Conservation (phyloP, 495 filamentous ascomycete genomes). For the Collariella sp. region DNA sequence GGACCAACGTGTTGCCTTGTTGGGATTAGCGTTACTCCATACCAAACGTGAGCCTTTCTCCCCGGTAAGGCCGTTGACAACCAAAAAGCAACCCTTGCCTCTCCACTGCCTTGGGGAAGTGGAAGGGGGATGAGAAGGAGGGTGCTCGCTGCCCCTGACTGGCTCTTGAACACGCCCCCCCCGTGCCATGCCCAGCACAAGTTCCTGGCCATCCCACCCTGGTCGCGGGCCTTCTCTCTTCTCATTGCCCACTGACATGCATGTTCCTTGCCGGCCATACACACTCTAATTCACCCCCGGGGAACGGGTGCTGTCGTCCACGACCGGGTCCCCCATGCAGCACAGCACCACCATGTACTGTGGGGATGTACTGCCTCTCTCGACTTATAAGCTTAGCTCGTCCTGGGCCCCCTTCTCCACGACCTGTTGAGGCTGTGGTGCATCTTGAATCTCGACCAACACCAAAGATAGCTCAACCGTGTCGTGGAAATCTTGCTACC, state of each 20-base stretch:
- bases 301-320: constrained; percentile 10
- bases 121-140: constrained; percentile 1
- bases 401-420: constrained; percentile 20
- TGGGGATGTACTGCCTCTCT: constrained; percentile 26
- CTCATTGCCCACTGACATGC: constrained; percentile 16
- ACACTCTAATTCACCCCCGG: constrained; percentile 15
- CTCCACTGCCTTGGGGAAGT: neutral
- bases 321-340: constrained; percentile 11
- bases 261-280: constrained; percentile 15
- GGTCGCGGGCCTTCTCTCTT: constrained; percentile 15
- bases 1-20: neutral
- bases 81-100: constrained; percentile 9
- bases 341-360: constrained; percentile 14
- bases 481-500: constrained; percentile 23
- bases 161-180: constrained; percentile 1
- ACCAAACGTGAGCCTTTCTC: neutral
- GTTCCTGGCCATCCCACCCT: constrained; percentile 12
- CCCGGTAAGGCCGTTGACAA: constrained; percentile 23
- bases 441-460: constrained; percentile 17
- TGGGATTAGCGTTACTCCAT: neutral
- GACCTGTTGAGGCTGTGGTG: constrained; percentile 27
- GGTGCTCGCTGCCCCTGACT: neutral
- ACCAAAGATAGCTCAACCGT: constrained; percentile 28
- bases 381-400: constrained; percentile 26
- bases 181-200: constrained; percentile 2